phyloP scores from a whole-genome alignment of 2,329 filamentous ascomycete genomes.

The Diaporthe capsici region DNA sequence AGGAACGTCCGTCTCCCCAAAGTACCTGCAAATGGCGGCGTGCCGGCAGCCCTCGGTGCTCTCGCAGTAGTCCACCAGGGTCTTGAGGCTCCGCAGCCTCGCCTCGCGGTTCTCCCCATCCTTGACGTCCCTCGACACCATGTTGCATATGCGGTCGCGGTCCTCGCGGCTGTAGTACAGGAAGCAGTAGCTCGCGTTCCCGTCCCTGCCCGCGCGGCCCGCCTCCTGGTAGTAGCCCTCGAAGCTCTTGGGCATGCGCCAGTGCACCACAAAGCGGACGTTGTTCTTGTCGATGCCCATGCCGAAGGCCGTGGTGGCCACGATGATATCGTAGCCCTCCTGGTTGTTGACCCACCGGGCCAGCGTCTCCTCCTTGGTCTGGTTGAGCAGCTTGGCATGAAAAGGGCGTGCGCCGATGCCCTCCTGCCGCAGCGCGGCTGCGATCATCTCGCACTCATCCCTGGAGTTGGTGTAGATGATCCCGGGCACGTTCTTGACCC shows the following conservation, averaged over 20 bases:
- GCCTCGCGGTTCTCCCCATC: constrained; percentile 61
- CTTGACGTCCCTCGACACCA: constrained; percentile 65
- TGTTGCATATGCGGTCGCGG: constrained; percentile 77
- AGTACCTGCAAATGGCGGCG: constrained; percentile 80
- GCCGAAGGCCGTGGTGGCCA: constrained; percentile 95
- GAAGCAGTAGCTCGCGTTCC: constrained; percentile 88
- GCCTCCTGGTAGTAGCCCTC: constrained; percentile 98
- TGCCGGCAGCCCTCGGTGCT: constrained; percentile 81
- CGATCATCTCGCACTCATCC: constrained; percentile 80
- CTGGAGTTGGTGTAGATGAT: constrained; percentile 86
- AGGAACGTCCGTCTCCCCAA: constrained; percentile 74
- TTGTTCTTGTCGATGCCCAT: constrained; percentile 99
- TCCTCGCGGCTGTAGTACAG: constrained; percentile 94
- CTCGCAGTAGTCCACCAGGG: constrained; percentile 87
- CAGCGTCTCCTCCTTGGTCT: constrained; percentile 79
- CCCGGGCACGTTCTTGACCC: constrained; percentile 76
- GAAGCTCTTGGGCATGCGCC: constrained; percentile 93
- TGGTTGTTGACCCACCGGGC: constrained; percentile 80
- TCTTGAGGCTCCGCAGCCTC: constrained; percentile 73
- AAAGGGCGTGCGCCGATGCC: constrained; percentile 82
- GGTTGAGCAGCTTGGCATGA: constrained; percentile 77
- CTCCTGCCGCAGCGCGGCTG: constrained; percentile 74
- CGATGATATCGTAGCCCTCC: constrained; percentile 88
- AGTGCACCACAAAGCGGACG: constrained; percentile 95
- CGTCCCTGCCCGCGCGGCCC: constrained; percentile 90